A percentile compares a stretch with the other conserved stretches of the same genome.
Conservation (phyloP, 2,329 filamentous ascomycete species). For the Phialophora tarda region DNA sequence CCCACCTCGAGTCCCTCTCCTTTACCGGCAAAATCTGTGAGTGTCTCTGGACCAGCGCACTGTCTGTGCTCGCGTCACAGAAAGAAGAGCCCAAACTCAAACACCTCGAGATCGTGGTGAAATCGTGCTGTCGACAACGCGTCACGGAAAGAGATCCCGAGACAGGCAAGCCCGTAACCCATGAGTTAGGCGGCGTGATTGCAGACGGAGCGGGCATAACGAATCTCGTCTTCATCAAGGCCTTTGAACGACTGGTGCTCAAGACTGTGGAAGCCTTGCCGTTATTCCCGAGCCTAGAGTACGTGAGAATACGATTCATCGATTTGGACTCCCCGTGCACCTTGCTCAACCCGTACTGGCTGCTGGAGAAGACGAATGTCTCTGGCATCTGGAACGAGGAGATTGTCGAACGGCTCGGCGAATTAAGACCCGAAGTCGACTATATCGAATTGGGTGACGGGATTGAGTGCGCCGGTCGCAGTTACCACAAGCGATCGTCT, state of each 20-base stretch:
- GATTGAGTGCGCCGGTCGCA: slow-evolving; percentile 51
- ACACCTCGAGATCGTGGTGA: slow-evolving; percentile 73
- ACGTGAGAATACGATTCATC: slow-evolving; percentile 74
- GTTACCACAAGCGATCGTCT: slow-evolving; percentile 7
- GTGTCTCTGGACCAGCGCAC: slow-evolving; percentile 67
- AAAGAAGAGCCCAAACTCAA: slow-evolving; percentile 56
- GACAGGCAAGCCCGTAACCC: slow-evolving; percentile 34
- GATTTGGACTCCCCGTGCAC: slow-evolving; percentile 75
- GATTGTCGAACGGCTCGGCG: slow-evolving; percentile 66
- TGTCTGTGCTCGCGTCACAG: slow-evolving; percentile 56
- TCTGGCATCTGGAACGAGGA: slow-evolving; percentile 74
- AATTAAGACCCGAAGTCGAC: slow-evolving; percentile 62
- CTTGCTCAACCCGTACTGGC: slow-evolving; percentile 74
- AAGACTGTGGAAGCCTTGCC: slow-evolving; percentile 66
- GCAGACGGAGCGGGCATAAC: slow-evolving; percentile 73
- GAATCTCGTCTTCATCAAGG: slow-evolving; percentile 72
- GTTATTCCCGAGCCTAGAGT: slow-evolving; percentile 62
- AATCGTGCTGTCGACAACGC: slow-evolving; percentile 69
- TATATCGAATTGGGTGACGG: slow-evolving; percentile 69
- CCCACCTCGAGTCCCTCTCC: slow-evolving; percentile 68
- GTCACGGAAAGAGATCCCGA: slow-evolving; percentile 34
- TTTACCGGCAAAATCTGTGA: slow-evolving; percentile 76
- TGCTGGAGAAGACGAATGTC: slow-evolving; percentile 65
- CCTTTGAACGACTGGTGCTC: slow-evolving; percentile 72
- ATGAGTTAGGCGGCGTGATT: slow-evolving; percentile 47